These are phyloP conservation scores for Amylocystis lapponica DNA, from an alignment of 768 basidiomycete species.

Conservation along the genomic window DNA sequence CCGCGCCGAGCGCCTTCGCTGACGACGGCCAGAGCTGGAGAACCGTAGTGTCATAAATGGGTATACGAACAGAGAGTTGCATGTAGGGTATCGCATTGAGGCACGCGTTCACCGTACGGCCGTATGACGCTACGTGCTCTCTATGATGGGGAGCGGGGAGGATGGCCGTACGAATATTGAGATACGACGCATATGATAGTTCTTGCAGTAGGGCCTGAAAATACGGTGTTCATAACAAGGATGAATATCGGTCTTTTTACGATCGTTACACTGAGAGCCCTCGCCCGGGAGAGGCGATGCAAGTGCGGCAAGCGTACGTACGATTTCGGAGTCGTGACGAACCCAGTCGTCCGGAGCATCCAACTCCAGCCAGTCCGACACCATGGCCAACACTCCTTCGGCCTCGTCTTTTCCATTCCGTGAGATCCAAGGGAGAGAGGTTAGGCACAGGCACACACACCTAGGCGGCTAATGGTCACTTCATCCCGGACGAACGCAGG, in stretches of 20 bases:
- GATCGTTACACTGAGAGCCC: constrained; percentile 4
- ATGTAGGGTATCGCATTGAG: constrained; percentile 66
- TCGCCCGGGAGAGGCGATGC: constrained; percentile 3
- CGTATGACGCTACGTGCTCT: constrained; percentile 85
- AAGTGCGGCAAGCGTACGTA: constrained; percentile 34
- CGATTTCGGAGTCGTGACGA: constrained; percentile 92
- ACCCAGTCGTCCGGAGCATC: constrained; percentile 92
- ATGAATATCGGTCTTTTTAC: constrained; percentile 18
- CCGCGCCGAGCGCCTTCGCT: constrained; percentile 8
- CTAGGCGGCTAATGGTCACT: constrained; percentile 85
- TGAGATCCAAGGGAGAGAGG: not conserved
- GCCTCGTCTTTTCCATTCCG: constrained; percentile 75
- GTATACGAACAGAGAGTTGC: constrained; percentile 77
- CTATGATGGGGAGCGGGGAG: constrained; percentile 86
- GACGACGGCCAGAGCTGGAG: constrained; percentile 35
- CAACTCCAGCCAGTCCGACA: constrained; percentile 93
- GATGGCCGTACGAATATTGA: constrained; percentile 79
- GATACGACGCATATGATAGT: constrained; percentile 86
- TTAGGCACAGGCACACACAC: constrained; percentile 37
- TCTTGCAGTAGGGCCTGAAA: constrained; percentile 87
- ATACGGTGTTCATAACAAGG: not conserved
- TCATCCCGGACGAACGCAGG: constrained; percentile 80
- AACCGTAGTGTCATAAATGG: constrained; percentile 71
- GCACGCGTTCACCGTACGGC: constrained; percentile 80
- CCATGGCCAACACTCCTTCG: constrained; percentile 64